Base-by-base conservation (phyloP, 2,329 filamentous ascomycete genomes). In the Colletotrichum orchidophilum region DNA sequence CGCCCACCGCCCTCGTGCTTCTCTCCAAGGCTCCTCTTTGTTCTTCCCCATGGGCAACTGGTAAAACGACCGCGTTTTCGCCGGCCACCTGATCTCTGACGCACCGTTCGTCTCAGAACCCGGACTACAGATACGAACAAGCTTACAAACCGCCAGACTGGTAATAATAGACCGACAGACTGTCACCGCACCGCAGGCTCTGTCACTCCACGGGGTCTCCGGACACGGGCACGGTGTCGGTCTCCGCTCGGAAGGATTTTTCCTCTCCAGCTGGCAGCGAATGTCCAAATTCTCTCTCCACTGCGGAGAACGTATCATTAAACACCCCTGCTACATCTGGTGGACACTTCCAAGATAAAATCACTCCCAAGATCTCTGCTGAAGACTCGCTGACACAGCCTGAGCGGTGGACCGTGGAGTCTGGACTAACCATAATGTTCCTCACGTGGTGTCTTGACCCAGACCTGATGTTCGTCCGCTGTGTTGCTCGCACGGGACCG, bases 31-130 rank as follows among this genome's bases (percentile, higher is more conserved):
- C 52, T 65, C 60, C 60, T 69, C 66, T 69, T 69, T 69, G 68
- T 63, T 71, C 68, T 71, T 71, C 68, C 68, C 68, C 68, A 68
- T 71, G 68, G 68, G 68, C 52, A 68, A 39, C 57, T 67, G 35
- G 50, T 59, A 63, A 60, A 58, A 54, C 64, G 42, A 39, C 68
- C 68, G 68, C 63, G 58, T 46, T 71, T 63, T 71, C 68, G 42
- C 68, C 68, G 68, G 55, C 33, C 58, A 60, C 64, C 52, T 68
- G 53, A 49, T 49, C 27, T 52, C 27, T 62, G 24, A 63, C 60
- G 49, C 60, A 54, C 52, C 60, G 21, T 39, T 63, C 42, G 55
- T 68, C 42, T 58, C n/a, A 18, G 21, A n/a, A n/a, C 39, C 31
- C 24, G 39, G 31, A 61, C n/a, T 62, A 50, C 15, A 24, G 9